Evolutionary conservation across 371 early-diverging fungal genomes (phyloP).

Genomic region (Blakeslea trispora): DNA sequence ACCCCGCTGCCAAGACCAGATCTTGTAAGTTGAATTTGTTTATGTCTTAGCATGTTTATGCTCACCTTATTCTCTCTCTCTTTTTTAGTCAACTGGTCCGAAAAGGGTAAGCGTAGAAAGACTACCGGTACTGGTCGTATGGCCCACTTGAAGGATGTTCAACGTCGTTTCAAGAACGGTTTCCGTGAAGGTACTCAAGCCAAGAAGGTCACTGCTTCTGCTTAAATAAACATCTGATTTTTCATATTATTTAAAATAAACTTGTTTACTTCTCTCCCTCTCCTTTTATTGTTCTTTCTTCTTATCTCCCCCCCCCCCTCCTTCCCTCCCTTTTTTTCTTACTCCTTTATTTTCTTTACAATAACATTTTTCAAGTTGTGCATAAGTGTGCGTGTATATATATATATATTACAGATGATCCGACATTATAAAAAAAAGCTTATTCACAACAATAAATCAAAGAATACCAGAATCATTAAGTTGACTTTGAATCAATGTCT

Average conservation of each 20-base stretch:
- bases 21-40: slow-evolving; percentile 85
- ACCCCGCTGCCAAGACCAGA: slow-evolving; percentile 97
- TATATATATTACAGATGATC: slow-evolving; percentile 3
- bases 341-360: no score
- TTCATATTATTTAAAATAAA: no score
- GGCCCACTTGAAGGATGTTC: slow-evolving; percentile 90
- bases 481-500: slow-evolving; percentile 65
- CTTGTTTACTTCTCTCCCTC: neutral
- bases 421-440: neutral
- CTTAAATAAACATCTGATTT: no score
- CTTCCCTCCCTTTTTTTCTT: no score
- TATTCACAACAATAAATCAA: slow-evolving; percentile 19
- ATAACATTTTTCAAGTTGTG: no score
- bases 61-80: no score
- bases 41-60: no score
- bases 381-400: no score
- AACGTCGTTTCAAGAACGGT: slow-evolving; percentile 94
- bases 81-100: slow-evolving; percentile 94
- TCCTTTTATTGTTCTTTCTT: no score
- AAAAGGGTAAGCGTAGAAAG: slow-evolving; percentile 96
- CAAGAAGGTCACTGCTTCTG: slow-evolving; percentile 54
- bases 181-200: slow-evolving; percentile 84
- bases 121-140: slow-evolving; percentile 98
- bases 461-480: slow-evolving; percentile 62
- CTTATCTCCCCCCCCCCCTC: no score